Conservation (phyloP, 2,329 filamentous ascomycete genomes). For the Pyricularia grisea region DNA sequence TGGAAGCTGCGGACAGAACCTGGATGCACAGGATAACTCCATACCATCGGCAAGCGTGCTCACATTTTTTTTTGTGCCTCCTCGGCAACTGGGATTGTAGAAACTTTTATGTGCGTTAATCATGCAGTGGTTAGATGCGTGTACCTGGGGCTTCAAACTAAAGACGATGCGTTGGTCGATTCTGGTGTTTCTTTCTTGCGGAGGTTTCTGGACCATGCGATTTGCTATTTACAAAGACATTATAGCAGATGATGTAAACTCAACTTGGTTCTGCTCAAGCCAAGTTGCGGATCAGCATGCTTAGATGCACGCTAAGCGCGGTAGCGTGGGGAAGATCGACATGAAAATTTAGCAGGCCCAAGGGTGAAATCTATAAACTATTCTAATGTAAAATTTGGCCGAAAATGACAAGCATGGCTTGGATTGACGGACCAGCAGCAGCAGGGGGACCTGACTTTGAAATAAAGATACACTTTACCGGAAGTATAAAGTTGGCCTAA, state of each 20-base stretch:
- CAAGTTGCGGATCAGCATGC: not conserved
- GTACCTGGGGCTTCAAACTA: not conserved
- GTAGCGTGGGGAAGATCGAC: not conserved
- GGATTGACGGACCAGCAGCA: too few relatives aligned
- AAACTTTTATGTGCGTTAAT: not conserved
- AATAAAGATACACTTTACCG: too few relatives aligned
- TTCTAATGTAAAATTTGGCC: not conserved
- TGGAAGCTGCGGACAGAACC: not conserved
- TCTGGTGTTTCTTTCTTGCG: too few relatives aligned
- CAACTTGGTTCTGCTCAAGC: too few relatives aligned
- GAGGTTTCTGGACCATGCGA: too few relatives aligned
- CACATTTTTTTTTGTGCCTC: not conserved
- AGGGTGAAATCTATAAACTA: not conserved
- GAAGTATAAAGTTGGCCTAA: too few relatives aligned
- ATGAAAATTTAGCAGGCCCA: not conserved
- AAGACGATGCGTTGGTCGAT: too few relatives aligned
- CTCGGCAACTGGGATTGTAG: not conserved
- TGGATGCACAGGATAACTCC: not conserved
- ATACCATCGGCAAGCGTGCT: not conserved
- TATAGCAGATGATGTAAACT: too few relatives aligned
- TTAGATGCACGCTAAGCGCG: not conserved
- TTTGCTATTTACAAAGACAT: too few relatives aligned
- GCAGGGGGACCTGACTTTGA: too few relatives aligned
- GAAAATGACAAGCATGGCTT: not conserved
- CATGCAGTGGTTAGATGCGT: not conserved